Evolutionary conservation across 1,139 yeast species (phyloP), one percentile per base, ranked within the genome.

Genomic region (Pichia sp.): DNA sequence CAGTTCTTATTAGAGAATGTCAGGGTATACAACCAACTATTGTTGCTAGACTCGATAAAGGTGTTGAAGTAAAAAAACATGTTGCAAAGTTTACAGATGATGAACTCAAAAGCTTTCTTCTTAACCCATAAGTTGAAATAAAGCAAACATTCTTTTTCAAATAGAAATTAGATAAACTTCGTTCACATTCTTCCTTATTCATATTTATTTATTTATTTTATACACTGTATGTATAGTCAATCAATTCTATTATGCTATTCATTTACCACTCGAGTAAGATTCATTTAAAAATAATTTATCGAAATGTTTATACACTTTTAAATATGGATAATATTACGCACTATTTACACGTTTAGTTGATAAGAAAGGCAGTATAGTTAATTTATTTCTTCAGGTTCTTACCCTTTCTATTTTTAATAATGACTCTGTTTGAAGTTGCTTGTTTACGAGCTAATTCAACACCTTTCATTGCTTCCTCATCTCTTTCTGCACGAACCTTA

Each of bases 1-100:
- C 92, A 22, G 79, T 85, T 50, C 73, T 85, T 61, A 75, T 85
- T 57, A 80, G 95, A 68, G 95, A 85, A 68, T 79, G 88, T 47
- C 71, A 72, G 52, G 89, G 88, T 46, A 75, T 83, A 49, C 75
- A 82, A 43, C 94, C 95, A 39, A 75, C 81, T 51, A 75, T 84
- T 47, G 83, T 81, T 51, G 86, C 89, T 40, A 79, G 95, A 64
- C 81, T 82, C 7, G 64, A 60, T 15, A 63, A 63, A 40, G 69
- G 69, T 43, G 53, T 58, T 24, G 69, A 65, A 53, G 56, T 64
- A 27, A 61, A 61, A 50, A 61, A 60, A 40, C 61, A 54, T 45
- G 58, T 65, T 24, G 58, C 57, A 7, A 56, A 55, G 16, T 48
- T 64, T 42, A 51, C 54, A 5, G 61, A 56, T 43, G 53, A 57